phyloP scores from a whole-genome alignment of 2,329 filamentous ascomycete species.

The Capronia americana region DNA sequence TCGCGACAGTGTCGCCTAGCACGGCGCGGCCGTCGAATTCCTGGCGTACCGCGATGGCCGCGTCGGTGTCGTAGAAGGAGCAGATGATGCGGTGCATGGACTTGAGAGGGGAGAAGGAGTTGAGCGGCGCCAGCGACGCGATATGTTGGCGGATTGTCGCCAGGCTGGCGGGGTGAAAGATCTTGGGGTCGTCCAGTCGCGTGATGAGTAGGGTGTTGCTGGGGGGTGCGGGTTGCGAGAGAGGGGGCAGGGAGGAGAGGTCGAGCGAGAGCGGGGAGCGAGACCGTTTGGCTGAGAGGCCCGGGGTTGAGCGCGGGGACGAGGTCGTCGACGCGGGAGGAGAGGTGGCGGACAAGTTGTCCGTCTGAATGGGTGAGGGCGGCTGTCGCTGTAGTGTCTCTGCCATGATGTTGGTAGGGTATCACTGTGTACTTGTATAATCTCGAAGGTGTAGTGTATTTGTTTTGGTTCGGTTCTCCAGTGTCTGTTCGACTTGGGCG shows the following conservation, averaged over 20 bases:
- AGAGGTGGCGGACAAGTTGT: slow-evolving; percentile 27
- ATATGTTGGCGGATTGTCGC: slow-evolving; percentile 52
- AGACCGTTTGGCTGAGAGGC: slow-evolving; percentile 34
- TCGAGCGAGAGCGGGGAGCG: slow-evolving; percentile 52
- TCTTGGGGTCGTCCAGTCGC: slow-evolving; percentile 52
- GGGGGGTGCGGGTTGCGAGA: slow-evolving; percentile 54
- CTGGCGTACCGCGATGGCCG: slow-evolving; percentile 53
- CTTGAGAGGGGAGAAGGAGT: slow-evolving; percentile 59
- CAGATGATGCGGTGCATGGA: slow-evolving; percentile 59
- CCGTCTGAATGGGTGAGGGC: slow-evolving; percentile 29
- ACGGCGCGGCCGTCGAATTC: slow-evolving; percentile 50
- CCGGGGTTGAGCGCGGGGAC: slow-evolving; percentile 40
- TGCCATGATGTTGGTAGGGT: slow-evolving; percentile 21
- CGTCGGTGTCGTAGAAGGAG: slow-evolving; percentile 53
- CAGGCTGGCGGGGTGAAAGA: slow-evolving; percentile 56
- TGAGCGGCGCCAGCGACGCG: slow-evolving; percentile 50
- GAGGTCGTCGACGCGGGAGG: slow-evolving; percentile 42
- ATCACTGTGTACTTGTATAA: neutral
- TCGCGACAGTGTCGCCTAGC: slow-evolving; percentile 46
- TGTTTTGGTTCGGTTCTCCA: neutral
- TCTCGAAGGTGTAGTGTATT: slow-evolving; percentile 3
- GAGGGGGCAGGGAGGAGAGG: slow-evolving; percentile 52
- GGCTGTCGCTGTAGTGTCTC: slow-evolving; percentile 19
- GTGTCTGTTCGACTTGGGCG: neutral
- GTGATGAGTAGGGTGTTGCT: slow-evolving; percentile 60